Evolutionary conservation across 371 early-diverging fungal genomes (phyloP), one percentile per base, ranked within the genome.

Genomic region (Lichtheimia hyalospora): DNA sequence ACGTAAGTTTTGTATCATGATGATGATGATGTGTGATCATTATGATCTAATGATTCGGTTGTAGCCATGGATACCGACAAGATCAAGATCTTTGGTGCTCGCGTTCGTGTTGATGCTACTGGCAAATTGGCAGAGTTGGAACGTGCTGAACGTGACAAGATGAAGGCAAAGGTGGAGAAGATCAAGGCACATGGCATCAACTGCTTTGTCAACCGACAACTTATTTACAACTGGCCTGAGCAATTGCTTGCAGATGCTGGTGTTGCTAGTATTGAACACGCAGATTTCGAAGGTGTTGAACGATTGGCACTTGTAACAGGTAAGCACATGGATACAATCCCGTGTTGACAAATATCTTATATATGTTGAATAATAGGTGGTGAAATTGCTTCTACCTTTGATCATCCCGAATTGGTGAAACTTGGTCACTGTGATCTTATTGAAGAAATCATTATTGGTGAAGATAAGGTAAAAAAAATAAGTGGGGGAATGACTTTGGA

Each of bases 171-270:
- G 89, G 98, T 99, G 40, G 97, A 97, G 27, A 95, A 93, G 83
- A 99, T 99, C 75, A 94, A 96, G 74, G 86, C 88, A 2, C 94
- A 95, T 70, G 96, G 96, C 12, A 96, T 98, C 82, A 98, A 99
- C 86, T 94, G 99, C 82, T 96, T 94, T 73, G 98, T 99, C 56
- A 99, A 99, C 88, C 93, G 99, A 68, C 99, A 99, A 83, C 85
- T 99, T 41, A 99, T 99, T 66, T 99, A 99, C 86, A 99, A 99
- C 90, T 99, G 95, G 93, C 99, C 99, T 54, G 97, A 97, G 78
- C 98, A 98, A 79, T 85, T 99, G 57, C 92, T 99, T 75, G 97
- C 95, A 23, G 97, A 96, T 67, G 83, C 96, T 52, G 97, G 97
- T 25, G 90, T 99, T 72, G 89, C 92, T 75, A 90, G 96, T 44